Evolutionary conservation across 1,284 basidiomycete species (phyloP), one percentile per base, ranked within the genome.

Genomic region (Grifola frondosa): DNA sequence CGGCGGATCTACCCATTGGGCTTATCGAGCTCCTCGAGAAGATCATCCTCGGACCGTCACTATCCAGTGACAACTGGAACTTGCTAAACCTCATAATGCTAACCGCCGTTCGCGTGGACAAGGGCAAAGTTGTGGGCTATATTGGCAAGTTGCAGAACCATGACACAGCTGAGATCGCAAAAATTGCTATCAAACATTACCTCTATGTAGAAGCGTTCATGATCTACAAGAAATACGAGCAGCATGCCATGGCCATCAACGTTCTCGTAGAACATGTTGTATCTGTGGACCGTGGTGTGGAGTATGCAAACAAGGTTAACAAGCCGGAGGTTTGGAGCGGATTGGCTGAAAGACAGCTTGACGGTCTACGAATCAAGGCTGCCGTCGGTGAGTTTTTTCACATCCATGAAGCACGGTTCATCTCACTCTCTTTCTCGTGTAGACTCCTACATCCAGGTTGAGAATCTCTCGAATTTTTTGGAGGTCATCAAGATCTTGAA

Each of bases 401-500:
- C 12, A 20, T 19, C 20, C n/a, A 1, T 33, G 5, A 19, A 6
- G 5, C 30, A 8, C 15, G 12, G 12, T 16, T 29, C 39, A 19
- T 20, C 24, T 26, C 12, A 9, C 26, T 13, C 11, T 30, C 9
- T 23, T 15, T 12, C 13, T 28, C 59, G 16, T 44, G 6, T 45
- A 89, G 93, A 98, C 64, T 97, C 95, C n/a, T 99, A 99, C 70
- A 94, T 97, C 80, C 96, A 96, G 75, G 94, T 96, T 15, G 88
- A 93, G 59, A 96, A 99, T 65, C 89, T 96, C 8, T 82, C 84
- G 40, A 98, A 99, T 74, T 99, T 91, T 59, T 76, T 78, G 22
- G 96, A 99, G 67, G 92, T 98, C 58, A 95, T 96, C 56, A 96
- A 99, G 68, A 97, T 97, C 52, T 84, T 94, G 40, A 88, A 85